Evolutionary conservation across 306 rosid genomes (phyloP), one percentile per base, ranked within the genome.

Genomic region (Mimosa pudica): DNA sequence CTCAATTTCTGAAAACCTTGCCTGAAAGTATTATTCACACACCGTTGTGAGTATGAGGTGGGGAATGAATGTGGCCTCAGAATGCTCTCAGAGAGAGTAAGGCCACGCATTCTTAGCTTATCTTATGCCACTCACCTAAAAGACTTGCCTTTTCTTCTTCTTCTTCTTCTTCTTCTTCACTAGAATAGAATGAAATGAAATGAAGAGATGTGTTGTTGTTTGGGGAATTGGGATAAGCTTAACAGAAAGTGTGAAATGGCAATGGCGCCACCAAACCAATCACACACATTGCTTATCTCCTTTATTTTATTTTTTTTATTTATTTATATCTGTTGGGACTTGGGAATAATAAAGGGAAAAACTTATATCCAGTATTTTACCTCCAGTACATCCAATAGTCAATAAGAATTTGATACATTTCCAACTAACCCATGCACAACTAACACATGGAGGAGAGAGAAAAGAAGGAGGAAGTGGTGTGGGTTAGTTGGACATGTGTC

Each of bases 91-190:
- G 85, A 75, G 87, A 88, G 88, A 77, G 84, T 77, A n/a, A 74
- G 57, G 88, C 81, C 74, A 54, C 84, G 91, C 98, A 92, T 91
- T 70, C 81, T 80, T 24, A 24, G 30, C 30, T 24, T 24, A 24
- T 24, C 30, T 24, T 74, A 42, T 38, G 42, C 4, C 42, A 54
- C 10, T n/a, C 38, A 18, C 32, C 2, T 24, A 24, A 24, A 24
- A 24, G 1, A 0, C 30, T 1, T 24, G 30, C 30, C 1, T 24
- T 24, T 24, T 24, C 51, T 67, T 4, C 72, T 67, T 16, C 41
- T 67, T 4, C 72, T 67, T 16, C 41, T 44, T 44, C 55, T 67
- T 4, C 72, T 67, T 16, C 41, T 44, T 44, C 55, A 6, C 41
- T 0, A 12, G 18, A 14, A 24, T 24, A 24, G 30, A 24, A 24